Evolutionary conservation across 306 rosid genomes (phyloP).

Genomic region (Castanea sativa): DNA sequence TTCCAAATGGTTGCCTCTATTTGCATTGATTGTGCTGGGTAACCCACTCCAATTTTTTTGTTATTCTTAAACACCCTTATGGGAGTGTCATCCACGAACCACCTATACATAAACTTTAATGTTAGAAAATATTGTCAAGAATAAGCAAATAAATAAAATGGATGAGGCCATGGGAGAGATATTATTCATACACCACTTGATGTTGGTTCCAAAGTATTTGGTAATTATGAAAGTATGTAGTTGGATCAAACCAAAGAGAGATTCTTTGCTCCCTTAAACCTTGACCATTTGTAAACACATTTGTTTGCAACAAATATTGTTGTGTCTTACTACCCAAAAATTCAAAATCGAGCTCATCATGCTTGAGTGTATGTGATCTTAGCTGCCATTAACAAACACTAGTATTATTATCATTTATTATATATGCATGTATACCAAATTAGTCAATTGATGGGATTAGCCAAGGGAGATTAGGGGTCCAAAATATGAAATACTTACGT

Average conservation of each 20-base stretch:
- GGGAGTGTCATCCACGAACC: slow-evolving; percentile 23
- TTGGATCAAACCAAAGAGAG: slow-evolving; percentile 26
- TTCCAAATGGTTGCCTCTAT: slow-evolving; percentile 28
- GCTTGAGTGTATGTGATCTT: neutral
- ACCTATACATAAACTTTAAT: neutral
- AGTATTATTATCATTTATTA: too few relatives aligned
- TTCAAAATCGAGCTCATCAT: slow-evolving; percentile 38
- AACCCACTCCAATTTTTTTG: slow-evolving; percentile 5
- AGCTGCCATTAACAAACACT: slow-evolving; percentile 14
- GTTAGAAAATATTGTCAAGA: neutral
- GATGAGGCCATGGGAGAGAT: neutral
- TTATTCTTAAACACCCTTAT: slow-evolving; percentile 30
- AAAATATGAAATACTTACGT: neutral
- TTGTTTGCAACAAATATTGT: slow-evolving; percentile 23
- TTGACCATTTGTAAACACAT: slow-evolving; percentile 8
- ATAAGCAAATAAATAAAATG: neutral
- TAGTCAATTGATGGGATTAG: too few relatives aligned
- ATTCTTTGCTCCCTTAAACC: slow-evolving; percentile 21
- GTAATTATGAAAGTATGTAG: slow-evolving; percentile 22
- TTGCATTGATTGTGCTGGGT: slow-evolving; percentile 17
- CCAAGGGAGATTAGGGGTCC: too few relatives aligned
- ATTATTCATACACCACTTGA: slow-evolving; percentile 20
- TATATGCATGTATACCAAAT: too few relatives aligned
- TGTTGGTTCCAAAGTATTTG: slow-evolving; percentile 24
- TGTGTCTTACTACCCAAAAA: slow-evolving; percentile 13